phyloP scores from a whole-genome alignment of 192 early-diverging fungal species.

The Entophlyctis luteolus region DNA sequence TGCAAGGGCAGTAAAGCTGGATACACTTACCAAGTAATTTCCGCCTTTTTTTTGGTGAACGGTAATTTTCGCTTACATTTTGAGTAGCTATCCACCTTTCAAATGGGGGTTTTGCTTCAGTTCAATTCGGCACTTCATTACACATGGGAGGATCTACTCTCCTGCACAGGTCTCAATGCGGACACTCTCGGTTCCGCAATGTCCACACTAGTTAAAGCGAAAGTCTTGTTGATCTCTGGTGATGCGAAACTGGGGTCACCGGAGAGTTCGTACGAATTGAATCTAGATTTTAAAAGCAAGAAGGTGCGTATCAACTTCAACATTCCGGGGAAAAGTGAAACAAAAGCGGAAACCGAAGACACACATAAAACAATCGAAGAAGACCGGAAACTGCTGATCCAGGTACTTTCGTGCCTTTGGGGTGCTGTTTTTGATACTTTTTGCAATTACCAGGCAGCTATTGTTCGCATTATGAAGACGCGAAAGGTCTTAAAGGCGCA shows the following conservation, averaged over 20 bases:
- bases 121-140: conserved; percentile 79
- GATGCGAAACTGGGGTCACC: conserved; percentile 46
- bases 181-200: conserved; percentile 68
- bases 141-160: conserved; percentile 71
- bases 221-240: conserved; percentile 57
- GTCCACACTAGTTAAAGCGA: conserved; percentile 77
- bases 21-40: conserved; percentile 61
- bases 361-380: conserved; percentile 89
- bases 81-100: conserved; percentile 77
- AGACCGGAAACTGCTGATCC: conserved; percentile 88
- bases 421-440: not conserved
- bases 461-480: conserved; percentile 99
- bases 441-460: conserved; percentile 69
- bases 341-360: conserved; percentile 85
- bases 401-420: conserved; percentile 49
- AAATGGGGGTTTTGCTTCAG: conserved; percentile 89
- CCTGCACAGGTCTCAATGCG: conserved; percentile 65
- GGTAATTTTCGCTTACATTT: not conserved
- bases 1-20: conserved; percentile 69
- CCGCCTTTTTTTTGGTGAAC: too few relatives aligned
- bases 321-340: conserved; percentile 76
- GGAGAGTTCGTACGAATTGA: conserved; percentile 64
- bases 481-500: conserved; percentile 85
- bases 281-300: conserved; percentile 73
- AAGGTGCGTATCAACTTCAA: conserved; percentile 88